Conservation (phyloP, 805 yeast species). For the Candida ficus region DNA sequence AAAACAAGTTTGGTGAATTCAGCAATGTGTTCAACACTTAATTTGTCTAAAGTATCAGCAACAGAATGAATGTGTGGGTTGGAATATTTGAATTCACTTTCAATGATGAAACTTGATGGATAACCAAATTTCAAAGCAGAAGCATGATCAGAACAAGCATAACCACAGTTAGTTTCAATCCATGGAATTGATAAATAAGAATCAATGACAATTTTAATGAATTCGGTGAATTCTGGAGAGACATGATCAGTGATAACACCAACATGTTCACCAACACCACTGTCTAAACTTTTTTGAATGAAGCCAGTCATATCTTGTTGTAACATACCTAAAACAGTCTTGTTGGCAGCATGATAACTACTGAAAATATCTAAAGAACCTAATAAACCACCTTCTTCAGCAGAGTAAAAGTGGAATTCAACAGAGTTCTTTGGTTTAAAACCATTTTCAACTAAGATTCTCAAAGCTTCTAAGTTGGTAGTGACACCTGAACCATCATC, state of each 20-base stretch:
- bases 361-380: conserved; percentile 81
- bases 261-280: conserved; percentile 51
- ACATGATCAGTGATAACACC: conserved; percentile 54
- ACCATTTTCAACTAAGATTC: conserved; percentile 44
- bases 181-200: conserved; percentile 64
- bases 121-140: conserved; percentile 78
- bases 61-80: conserved; percentile 73
- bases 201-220: conserved; percentile 52
- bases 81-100: conserved; percentile 58
- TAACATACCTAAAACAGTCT: conserved; percentile 70
- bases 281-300: conserved; percentile 24
- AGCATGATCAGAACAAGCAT: conserved; percentile 92
- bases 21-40: conserved; percentile 71
- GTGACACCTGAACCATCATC: conserved; percentile 90
- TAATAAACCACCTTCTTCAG: conserved; percentile 87
- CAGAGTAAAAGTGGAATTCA: conserved; percentile 93
- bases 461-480: conserved; percentile 69
- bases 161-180: conserved; percentile 77
- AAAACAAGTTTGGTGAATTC: conserved; percentile 78
- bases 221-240: conserved; percentile 20
- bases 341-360: conserved; percentile 39
- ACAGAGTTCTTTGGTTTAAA: conserved; percentile 63
- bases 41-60: conserved; percentile 74
- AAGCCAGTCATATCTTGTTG: conserved; percentile 78
- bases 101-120: conserved; percentile 81